A percentile compares a stretch with the other conserved stretches of the same genome.
Conservation (phyloP, 306 rosid genomes). For the Cucumis cinereus region DNA sequence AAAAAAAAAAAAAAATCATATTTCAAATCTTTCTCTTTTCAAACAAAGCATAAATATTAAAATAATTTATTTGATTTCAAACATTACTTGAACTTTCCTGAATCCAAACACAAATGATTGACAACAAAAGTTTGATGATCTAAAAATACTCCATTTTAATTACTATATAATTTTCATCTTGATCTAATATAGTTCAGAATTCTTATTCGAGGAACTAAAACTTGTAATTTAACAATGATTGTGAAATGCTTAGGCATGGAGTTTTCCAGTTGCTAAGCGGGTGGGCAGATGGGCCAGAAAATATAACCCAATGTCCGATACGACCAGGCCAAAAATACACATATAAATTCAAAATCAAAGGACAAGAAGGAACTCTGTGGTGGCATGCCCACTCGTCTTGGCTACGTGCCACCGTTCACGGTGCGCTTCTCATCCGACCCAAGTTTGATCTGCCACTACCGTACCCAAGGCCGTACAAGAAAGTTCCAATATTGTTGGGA, state of each 20-base stretch:
- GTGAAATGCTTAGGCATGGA: slow-evolving; percentile 43
- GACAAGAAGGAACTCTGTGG: slow-evolving; percentile 75
- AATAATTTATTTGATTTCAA: too few relatives aligned
- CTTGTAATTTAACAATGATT: too few relatives aligned
- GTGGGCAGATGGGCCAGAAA: slow-evolving; percentile 74
- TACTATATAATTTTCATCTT: too few relatives aligned
- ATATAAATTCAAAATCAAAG: slow-evolving; percentile 33
- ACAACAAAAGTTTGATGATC: too few relatives aligned
- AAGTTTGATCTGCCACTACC: slow-evolving; percentile 18
- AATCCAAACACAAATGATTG: too few relatives aligned
- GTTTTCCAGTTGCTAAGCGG: slow-evolving; percentile 31
- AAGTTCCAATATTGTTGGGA: slow-evolving; percentile 42
- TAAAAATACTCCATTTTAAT: too few relatives aligned
- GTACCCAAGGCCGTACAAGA: slow-evolving; percentile 24
- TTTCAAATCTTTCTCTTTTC: too few relatives aligned
- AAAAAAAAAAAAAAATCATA: too few relatives aligned
- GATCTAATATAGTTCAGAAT: too few relatives aligned
- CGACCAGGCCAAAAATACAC: slow-evolving; percentile 25
- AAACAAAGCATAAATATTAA: too few relatives aligned
- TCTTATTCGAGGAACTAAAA: too few relatives aligned
- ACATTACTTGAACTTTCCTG: too few relatives aligned
- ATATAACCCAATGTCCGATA: slow-evolving; percentile 61
- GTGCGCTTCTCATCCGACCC: slow-evolving; percentile 52
- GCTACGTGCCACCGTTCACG: slow-evolving; percentile 53
- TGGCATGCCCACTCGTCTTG: slow-evolving; percentile 56